Evolutionary conservation across 179 eudicot genomes (phyloP).

Genomic region (Carnegiea gigantea): DNA sequence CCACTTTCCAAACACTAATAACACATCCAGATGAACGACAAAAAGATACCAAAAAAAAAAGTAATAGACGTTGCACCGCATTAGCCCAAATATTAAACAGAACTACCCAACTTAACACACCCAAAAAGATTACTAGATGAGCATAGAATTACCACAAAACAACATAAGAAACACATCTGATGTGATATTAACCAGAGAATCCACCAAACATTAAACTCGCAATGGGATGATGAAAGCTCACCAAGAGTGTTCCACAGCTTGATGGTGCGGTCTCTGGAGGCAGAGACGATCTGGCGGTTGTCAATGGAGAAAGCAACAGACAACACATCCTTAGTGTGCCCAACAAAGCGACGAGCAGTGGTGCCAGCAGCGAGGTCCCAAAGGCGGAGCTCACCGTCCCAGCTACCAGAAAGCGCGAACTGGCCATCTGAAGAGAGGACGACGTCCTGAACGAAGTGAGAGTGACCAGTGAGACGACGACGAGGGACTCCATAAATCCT

Average conservation of each 20-base stretch:
- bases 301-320: constrained; percentile 68
- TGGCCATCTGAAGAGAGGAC: constrained; percentile 69
- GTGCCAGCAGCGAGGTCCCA: constrained; percentile 60
- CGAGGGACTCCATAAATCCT: constrained; percentile 50
- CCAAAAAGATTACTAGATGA: background rate
- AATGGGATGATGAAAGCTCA: background rate
- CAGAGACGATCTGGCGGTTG: constrained; percentile 68
- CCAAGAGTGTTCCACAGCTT: constrained; percentile 76
- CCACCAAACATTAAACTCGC: background rate
- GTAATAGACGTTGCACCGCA: background rate
- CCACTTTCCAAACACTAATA: too few species aligned
- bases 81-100: background rate
- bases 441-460: constrained; percentile 63
- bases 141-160: background rate
- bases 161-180: background rate
- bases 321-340: constrained; percentile 63
- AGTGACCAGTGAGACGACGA: constrained; percentile 59
- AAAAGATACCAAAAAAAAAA: background rate
- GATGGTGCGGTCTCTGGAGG: constrained; percentile 53
- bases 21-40: too few species aligned
- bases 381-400: constrained; percentile 65
- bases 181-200: background rate
- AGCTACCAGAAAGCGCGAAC: constrained; percentile 63
- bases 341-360: constrained; percentile 64
- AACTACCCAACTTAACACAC: background rate